Conservation (phyloP, 371 early-diverging fungal species). For the Mortierella sp. region DNA sequence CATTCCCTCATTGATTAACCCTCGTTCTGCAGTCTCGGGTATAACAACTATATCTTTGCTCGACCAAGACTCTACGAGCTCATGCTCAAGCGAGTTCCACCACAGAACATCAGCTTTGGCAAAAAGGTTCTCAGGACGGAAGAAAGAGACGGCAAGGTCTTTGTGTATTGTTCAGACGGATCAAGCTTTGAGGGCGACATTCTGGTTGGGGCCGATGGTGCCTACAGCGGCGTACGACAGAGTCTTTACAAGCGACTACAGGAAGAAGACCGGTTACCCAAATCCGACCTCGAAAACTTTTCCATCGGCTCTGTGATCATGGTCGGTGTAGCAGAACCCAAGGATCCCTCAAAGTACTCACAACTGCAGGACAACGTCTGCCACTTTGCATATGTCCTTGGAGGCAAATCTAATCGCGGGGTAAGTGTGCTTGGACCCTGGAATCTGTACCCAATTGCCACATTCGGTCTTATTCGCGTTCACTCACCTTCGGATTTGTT, state of each 20-base stretch:
- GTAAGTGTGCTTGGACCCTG: too few relatives aligned
- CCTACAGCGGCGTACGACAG: slow-evolving; percentile 24
- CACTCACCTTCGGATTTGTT: too few relatives aligned
- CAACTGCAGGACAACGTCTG: slow-evolving; percentile 5
- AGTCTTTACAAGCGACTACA: slow-evolving; percentile 12
- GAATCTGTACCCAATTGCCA: too few relatives aligned
- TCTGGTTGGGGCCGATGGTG: slow-evolving; percentile 23
- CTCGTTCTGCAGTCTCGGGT: not conserved
- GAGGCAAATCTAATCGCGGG: not conserved
- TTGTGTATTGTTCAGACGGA: slow-evolving; percentile 19
- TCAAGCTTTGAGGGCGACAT: slow-evolving; percentile 14
- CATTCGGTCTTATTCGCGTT: too few relatives aligned
- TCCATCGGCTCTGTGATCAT: slow-evolving; percentile 4
- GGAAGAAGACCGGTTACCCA: slow-evolving; percentile 5
- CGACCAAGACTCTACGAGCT: slow-evolving; percentile 14
- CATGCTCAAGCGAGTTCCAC: slow-evolving; percentile 11
- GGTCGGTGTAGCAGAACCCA: slow-evolving; percentile 6
- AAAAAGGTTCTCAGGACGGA: slow-evolving; percentile 14
- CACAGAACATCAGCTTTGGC: slow-evolving; percentile 9
- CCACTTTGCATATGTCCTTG: not conserved
- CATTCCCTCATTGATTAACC: too few relatives aligned
- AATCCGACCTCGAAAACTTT: not conserved
- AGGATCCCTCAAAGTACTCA: slow-evolving; percentile 9
- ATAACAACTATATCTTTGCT: not conserved
- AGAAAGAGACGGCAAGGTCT: slow-evolving; percentile 7